Base-by-base conservation (phyloP, 345 rosid genomes). In the Lumnitzera littorea region DNA sequence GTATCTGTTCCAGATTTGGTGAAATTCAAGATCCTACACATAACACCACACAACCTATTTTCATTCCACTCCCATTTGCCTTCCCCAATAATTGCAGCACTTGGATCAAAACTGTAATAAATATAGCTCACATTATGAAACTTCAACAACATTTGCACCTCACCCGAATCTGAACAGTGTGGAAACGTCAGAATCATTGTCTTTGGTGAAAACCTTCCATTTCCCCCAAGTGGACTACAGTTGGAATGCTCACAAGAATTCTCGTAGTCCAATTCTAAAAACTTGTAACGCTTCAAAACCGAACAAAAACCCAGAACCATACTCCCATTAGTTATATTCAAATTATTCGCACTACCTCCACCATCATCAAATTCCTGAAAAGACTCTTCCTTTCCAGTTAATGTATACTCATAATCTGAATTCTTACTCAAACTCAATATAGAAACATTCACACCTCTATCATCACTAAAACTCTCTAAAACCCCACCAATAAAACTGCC, bases 51-150 rank as follows among this genome's bases (percentile, higher is more conserved):
- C 56, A 87, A 67, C 60, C 67, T 76, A 67, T 81, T 75, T 76
- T 62, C 80, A 78, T 77, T 72, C 27, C 66, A 77, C 76, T 85
- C 82, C 98, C 98, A 89, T 52, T 67, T 62, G 64, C 91, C 96
- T 81, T 89, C 98, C 0, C 85, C 91, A 24, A 92, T 63, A 69
- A 89, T 66, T 13, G 76, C 67, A n/a, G 69, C 73, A 27, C 70
- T 78, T 31, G 86, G 94, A 76, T 78, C 76, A 65, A 84, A 85
- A 53, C 83, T 72, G 65, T 48, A 63, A 64, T 24, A 60, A 36
- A 24, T 15, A 58, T 61, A 15, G 56, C 66, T 66, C 0, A 43
- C 66, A 62, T 76, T 83, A 13, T 23, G 60, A 59, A 84, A 80
- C 15, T 78, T 82, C 80, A 86, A 57, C 23, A 80, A 64, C 72